Conservation (phyloP, 106 monocot species). For the Dendrobium officinale region DNA sequence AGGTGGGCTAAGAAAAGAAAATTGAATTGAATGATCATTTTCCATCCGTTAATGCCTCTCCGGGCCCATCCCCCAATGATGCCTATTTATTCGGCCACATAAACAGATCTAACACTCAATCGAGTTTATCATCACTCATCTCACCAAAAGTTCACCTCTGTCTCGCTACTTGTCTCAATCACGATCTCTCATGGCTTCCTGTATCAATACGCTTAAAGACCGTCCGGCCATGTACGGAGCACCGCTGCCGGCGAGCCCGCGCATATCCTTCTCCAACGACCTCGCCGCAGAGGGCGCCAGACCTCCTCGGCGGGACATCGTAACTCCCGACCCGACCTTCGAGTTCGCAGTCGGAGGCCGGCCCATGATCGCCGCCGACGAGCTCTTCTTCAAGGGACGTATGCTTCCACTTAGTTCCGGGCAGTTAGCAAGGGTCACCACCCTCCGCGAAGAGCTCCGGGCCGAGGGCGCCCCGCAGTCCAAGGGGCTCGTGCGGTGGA, state of each 20-base stretch:
- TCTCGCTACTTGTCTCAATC: not conserved
- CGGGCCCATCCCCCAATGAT: no score
- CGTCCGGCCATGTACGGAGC: not conserved
- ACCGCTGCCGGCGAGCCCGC: conserved; percentile 24
- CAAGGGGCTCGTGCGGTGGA: conserved; percentile 17
- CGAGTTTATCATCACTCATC: no score
- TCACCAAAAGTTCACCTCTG: not conserved
- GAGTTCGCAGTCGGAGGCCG: conserved; percentile 46
- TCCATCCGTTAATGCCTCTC: no score
- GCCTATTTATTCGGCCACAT: no score
- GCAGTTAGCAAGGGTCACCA: conserved; percentile 6
- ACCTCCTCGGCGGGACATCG: not conserved
- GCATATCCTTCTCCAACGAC: conserved; percentile 60
- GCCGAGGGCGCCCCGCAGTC: conserved; percentile 1
- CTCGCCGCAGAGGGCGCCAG: conserved; percentile 18
- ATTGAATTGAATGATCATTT: no score
- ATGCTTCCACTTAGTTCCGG: conserved; percentile 25
- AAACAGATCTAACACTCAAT: no score
- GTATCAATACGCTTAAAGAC: not conserved
- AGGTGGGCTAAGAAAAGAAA: no score
- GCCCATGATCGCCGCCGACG: conserved; percentile 53
- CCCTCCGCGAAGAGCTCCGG: conserved; percentile 44
- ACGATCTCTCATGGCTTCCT: not conserved
- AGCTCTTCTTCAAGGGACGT: conserved; percentile 53
- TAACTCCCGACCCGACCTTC: conserved; percentile 29